Base-by-base conservation (phyloP, 1,139 yeast species). In the Trichomonascaceae sp. region DNA sequence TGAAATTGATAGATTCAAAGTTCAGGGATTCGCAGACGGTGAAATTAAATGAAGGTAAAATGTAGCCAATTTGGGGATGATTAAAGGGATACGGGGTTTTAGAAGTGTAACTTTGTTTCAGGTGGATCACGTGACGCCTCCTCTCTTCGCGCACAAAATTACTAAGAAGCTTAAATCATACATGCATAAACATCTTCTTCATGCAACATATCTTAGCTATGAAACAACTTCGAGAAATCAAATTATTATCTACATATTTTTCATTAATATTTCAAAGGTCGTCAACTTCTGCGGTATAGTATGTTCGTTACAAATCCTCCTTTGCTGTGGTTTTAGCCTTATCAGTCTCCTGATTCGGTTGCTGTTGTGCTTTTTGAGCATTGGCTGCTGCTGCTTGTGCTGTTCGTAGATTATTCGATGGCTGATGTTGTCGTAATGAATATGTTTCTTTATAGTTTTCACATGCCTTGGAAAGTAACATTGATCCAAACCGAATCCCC, bases 401-500 rank as follows among this genome's bases (percentile, higher is more conserved):
- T 36, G 41, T 36, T 15, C 41, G 15, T 36, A n/a, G 17, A 13
- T 36, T 36, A 51, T 54, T 73, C 55, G 70, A 72, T 53, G 74
- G 66, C 61, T 75, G 75, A 52, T 73, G 70, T 57, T 73, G 78
- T 50, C 74, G 74, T 57, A 72, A 74, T 59, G 76, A 76, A 41
- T 73, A 73, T 51, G 79, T 79, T 56, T 78, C 81, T 55, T 82
- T 79, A 60, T 83, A 83, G 52, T 77, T 66, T 66, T 81, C 97
- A 66, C 87, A 87, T 0, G 96, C 85, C 69, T 91, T 91, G 4
- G 95, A 83, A 49, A 90, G 75, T 46, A 91, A 72, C 96, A 90
- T 89, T 3, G 96, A 83, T 6, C 97, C 96, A 70, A 91, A 90
- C 58, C 97, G 76, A 41, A 91, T 87, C 0, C 87, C 84, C 70